A percentile compares a stretch with the other conserved stretches of the same genome.
phyloP scores from a whole-genome alignment of 768 basidiomycete species.

The Clitopilus hobsonii region DNA sequence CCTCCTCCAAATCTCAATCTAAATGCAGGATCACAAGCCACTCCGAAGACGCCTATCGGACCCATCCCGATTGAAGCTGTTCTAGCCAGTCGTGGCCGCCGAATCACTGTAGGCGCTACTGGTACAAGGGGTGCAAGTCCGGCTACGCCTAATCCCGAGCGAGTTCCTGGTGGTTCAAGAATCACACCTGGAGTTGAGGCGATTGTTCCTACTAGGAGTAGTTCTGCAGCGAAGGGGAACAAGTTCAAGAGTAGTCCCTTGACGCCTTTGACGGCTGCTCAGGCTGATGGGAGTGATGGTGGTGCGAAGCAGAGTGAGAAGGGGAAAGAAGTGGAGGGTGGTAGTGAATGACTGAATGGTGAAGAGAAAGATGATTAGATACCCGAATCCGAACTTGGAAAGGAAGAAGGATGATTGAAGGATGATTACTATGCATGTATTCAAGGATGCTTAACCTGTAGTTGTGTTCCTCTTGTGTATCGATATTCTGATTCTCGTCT shows the following conservation, averaged over 20 bases:
- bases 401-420: too few relatives aligned
- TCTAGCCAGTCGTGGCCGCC: constrained; percentile 59
- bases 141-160: not conserved
- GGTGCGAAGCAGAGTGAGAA: constrained; percentile 36
- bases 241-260: constrained; percentile 77
- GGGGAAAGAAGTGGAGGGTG: constrained; percentile 13
- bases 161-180: not conserved
- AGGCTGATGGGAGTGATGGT: too few relatives aligned
- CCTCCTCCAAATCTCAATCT: not conserved
- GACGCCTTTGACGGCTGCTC: constrained; percentile 29
- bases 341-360: constrained; percentile 12
- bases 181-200: not conserved
- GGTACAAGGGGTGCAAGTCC: constrained; percentile 8
- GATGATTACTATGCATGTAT: too few relatives aligned
- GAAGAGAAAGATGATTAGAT: constrained; percentile 3
- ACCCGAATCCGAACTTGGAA: too few relatives aligned
- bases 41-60: not conserved
- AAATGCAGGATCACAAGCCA: not conserved
- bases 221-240: constrained; percentile 36
- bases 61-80: constrained; percentile 55
- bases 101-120: constrained; percentile 16
- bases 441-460: too few relatives aligned
- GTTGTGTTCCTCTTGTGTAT: too few relatives aligned
- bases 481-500: too few relatives aligned
- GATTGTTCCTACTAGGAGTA: constrained; percentile 5